Base-by-base conservation (phyloP, 2,329 filamentous ascomycete genomes). In the Phialophora verrucosa region DNA sequence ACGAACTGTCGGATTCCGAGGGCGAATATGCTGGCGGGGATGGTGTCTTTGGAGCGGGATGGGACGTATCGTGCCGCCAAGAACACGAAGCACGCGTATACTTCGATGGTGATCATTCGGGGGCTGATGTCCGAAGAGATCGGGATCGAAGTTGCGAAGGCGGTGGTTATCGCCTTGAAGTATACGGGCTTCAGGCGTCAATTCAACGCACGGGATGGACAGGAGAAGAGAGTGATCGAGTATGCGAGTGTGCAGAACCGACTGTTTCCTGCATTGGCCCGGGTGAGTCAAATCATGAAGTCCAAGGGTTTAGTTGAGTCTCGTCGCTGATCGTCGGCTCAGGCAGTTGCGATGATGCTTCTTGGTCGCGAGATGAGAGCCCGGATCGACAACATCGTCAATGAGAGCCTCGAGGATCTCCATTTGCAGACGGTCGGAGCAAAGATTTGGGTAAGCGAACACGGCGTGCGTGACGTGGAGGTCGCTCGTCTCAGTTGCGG, bases 1-100 rank as follows among this genome's bases (percentile, higher is more conserved):
- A 65, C 76, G n/a, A 59, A 75, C 25, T 73, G 77, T n/a, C 71
- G 74, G 12, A 73, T 78, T 54, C 76, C 76, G n/a, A 70, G 75
- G 27, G 71, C 65, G 20, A 73, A 76, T 25, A 74, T 78, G 69
- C 67, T 78, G 11, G 72, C 67, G 8, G 63, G 73, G 1, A 71
- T 75, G 65, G 70, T 74, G 3, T 66, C 71, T 17, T 68, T 78
- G 12, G 64, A 69, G 17, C 60, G 69, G 7, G 69, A 73, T 29
- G 76, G 76, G 27, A 69, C 62, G 3, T 78, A 78, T 60, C 67
- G 66, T 17, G 51, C 69, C 31, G 64, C 72, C 4, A 73, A 72
- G 31, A 73, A 75, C 35, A 64, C 69, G 25, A 75, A 77, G 55
- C 73, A 75, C 62, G 70, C 76, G 5, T 78, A 77, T 53, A 74